phyloP scores from a whole-genome alignment of 768 basidiomycete species.

The Collybiopsis confluens region DNA sequence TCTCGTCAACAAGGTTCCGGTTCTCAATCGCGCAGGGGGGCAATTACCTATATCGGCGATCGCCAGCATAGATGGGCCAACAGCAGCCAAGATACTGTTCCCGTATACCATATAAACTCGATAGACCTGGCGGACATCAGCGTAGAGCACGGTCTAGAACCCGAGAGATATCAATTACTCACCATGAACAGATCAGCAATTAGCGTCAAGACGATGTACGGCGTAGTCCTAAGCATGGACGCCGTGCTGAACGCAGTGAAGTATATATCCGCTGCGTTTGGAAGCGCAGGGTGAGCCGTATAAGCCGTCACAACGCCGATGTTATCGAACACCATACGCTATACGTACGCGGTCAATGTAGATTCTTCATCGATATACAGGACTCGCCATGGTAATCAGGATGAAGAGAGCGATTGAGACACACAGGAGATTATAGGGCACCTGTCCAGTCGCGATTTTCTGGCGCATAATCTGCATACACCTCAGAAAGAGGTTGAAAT shows the following conservation, averaged over 20 bases:
- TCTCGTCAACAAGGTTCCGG: background rate
- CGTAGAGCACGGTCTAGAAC: background rate
- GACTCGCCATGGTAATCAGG: slow-evolving; percentile 12
- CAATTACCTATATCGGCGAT: slow-evolving; percentile 15
- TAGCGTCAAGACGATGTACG: slow-evolving; percentile 14
- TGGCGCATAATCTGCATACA: slow-evolving; percentile 5
- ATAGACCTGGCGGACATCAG: slow-evolving; percentile 2
- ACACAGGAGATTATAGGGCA: background rate
- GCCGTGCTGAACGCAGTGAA: slow-evolving; percentile 12
- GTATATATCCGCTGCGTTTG: slow-evolving; percentile 12
- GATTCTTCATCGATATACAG: background rate
- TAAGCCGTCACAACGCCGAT: slow-evolving; percentile 10
- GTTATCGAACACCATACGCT: slow-evolving; percentile 15
- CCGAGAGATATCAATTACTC: background rate
- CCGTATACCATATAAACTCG: slow-evolving; percentile 12
- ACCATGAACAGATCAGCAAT: slow-evolving; percentile 16
- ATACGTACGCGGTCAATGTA: background rate
- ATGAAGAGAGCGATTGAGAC: slow-evolving; percentile 10
- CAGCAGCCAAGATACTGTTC: background rate
- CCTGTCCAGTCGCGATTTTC: background rate
- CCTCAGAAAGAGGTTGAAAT: slow-evolving; percentile 8
- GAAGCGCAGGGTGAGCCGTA: slow-evolving; percentile 9
- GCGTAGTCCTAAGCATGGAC: slow-evolving; percentile 14
- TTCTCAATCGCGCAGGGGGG: too few relatives aligned
- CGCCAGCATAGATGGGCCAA: slow-evolving; percentile 8